Base-by-base conservation (phyloP, 139 green algal species). In the Pseudopediastrum boryanum region DNA sequence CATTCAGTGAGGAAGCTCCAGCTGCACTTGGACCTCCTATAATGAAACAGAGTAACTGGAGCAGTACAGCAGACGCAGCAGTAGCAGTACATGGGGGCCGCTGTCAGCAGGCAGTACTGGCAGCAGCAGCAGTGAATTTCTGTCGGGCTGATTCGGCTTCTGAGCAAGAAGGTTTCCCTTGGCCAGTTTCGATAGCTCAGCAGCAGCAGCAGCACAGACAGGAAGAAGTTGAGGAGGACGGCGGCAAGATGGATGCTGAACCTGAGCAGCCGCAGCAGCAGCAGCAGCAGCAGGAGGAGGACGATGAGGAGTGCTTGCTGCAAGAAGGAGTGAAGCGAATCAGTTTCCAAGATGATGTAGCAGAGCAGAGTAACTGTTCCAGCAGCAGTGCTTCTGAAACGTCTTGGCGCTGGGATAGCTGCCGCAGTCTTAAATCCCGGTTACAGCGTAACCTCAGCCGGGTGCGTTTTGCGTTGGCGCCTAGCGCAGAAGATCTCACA, bases 101-200 rank as follows among this genome's bases (percentile, higher is more conserved):
- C 39, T 70, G 33, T 29, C 9, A 29, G 54, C 54, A 65, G 54
- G 9, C 54, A 9, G 6, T 27, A 8, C 12, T 8, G 8, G 54
- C 12, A 13, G 54, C 12, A 29, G 62, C 62, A 23, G 64, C 19
- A 33, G 8, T 27, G 29, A 29, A 78, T 13, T 7, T 78, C 8
- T 78, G 71, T 29, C 68, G 70, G 70, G 51, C 51, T 21, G 54
- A 78, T 41, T 78, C 38, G 0, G 54, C 71, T 35, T 70, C 71
- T 36, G 54, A 76, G 48, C 43, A 56, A 43, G 43, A 42, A 29
- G 41, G 43, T 41, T 4, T 38, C 12, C 66, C 56, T 42, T n/a
- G n/a, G n/a, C n/a, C n/a, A n/a, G n/a, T n/a, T n/a, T 16, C 10
- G 41, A 29, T 31, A 74, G 19, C 64, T 54, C 42, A 74, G 66